Base-by-base conservation (phyloP, 805 yeast genomes). In the Starmerella stellata region DNA sequence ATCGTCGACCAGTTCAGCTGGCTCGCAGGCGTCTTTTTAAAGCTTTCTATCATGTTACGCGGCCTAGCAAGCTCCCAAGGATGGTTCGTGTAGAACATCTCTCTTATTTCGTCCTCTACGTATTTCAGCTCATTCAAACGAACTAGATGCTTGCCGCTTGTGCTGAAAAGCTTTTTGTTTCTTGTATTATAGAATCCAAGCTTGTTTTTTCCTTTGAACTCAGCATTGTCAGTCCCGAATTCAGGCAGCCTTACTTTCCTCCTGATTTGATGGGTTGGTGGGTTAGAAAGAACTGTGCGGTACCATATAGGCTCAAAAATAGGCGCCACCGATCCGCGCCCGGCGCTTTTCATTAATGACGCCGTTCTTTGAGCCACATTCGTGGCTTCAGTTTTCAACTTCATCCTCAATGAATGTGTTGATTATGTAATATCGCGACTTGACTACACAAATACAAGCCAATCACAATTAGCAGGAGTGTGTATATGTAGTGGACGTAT, bases 1-100 rank as follows among this genome's bases (percentile, higher is more conserved):
- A 90, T 69, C 37, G 65, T 65, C 35, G 75, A 66, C 96, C 98
- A 90, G 57, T 90, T 82, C 5, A 42, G 36, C 11, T 29, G n/a
- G 19, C 32, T 29, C 28, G 19, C n/a, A 30, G 38, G 31, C 5
- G 13, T 21, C 21, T 36, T 19, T 15, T 17, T 7, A 8, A 15
- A 13, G 51, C 74, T 78, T 57, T 90, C 98, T 34, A 83, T 67
- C 47, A 90, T 60, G 21, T 72, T 66, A 55, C 79, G 80, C 13
- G 96, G 95, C 49, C 93, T 70, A 1, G 96, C 81, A 38, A 85
- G 64, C 60, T 90, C 98, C 98, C 98, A 90, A 5, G 98, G 98
- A 59, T 90, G 98, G 55, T 85, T 95, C 42, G 74, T 73, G 58
- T 76, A 87, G 53, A 90, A 90, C 19, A 78, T 64, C 35, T 70